These are phyloP conservation scores for Blastobotrys muscicola DNA, from an alignment of 805 yeast species.

Conservation along the genomic window DNA sequence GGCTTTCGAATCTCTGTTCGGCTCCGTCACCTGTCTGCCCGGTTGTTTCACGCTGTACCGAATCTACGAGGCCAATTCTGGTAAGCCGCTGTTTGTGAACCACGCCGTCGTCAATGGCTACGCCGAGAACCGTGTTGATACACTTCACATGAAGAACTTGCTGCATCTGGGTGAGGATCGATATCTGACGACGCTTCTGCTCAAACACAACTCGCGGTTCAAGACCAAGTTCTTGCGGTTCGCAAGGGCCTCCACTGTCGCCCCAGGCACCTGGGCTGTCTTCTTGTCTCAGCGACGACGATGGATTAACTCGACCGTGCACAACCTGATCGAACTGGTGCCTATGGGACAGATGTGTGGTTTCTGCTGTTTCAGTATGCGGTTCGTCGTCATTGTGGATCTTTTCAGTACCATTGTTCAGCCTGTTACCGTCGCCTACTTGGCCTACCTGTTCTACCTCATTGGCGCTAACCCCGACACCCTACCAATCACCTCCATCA, in stretches of 20 bases:
- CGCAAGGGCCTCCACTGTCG: constrained; percentile 51
- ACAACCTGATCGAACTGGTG: constrained; percentile 49
- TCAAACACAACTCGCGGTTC: constrained; percentile 46
- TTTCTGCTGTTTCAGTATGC: constrained; percentile 56
- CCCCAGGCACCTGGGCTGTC: constrained; percentile 48
- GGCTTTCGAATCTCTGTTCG: constrained; percentile 54
- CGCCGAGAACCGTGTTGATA: constrained; percentile 45
- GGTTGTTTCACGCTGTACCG: constrained; percentile 57
- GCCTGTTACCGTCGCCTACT: constrained; percentile 46
- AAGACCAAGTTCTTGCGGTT: constrained; percentile 47
- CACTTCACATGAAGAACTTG: constrained; percentile 51
- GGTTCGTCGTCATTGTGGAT: constrained; percentile 48
- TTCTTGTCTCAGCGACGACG: constrained; percentile 57
- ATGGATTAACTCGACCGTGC: constrained; percentile 61
- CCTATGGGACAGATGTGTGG: constrained; percentile 55
- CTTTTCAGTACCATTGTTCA: constrained; percentile 50
- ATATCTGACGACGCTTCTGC: constrained; percentile 45
- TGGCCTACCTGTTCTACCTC: constrained; percentile 43
- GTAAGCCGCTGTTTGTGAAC: constrained; percentile 52
- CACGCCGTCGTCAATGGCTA: constrained; percentile 50
- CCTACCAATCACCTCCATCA: constrained; percentile 48
- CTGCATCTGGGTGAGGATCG: constrained; percentile 56
- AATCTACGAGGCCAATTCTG: constrained; percentile 43
- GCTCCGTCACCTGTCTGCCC: constrained; percentile 56
- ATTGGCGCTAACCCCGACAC: constrained; percentile 36